phyloP scores from a whole-genome alignment of 2,329 filamentous ascomycete species.

The Stagonosporopsis tanaceti region DNA sequence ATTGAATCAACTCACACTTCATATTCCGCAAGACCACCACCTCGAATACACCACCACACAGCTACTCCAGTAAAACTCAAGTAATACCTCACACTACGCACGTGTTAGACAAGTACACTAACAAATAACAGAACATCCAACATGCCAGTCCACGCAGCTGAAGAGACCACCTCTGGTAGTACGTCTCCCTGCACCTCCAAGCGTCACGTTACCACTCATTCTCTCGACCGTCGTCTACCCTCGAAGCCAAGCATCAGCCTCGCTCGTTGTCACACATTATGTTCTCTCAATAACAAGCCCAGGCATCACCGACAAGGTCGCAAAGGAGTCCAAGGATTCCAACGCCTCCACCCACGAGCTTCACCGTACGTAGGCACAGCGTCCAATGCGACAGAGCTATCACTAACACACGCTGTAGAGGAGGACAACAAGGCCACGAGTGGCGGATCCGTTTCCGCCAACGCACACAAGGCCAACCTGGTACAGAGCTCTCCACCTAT shows the following conservation, averaged over 20 bases:
- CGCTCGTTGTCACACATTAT: too few species aligned
- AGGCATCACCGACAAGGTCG: constrained; percentile 57
- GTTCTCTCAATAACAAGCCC: neutral
- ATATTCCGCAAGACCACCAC: neutral
- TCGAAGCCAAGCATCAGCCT: neutral
- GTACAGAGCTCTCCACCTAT: constrained; percentile 33
- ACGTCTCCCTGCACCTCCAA: constrained; percentile 27
- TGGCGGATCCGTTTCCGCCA: constrained; percentile 43
- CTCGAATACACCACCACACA: neutral
- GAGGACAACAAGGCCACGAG: constrained; percentile 43
- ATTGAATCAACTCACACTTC: constrained; percentile 18
- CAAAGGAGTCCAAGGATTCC: constrained; percentile 54
- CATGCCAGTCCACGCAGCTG: constrained; percentile 54
- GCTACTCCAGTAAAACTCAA: constrained; percentile 19
- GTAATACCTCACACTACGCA: neutral
- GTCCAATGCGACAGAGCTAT: constrained; percentile 10
- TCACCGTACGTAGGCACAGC: constrained; percentile 36
- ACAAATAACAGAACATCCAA: constrained; percentile 21
- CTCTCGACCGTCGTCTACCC: neutral
- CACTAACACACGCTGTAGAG: constrained; percentile 18
- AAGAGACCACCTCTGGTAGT: constrained; percentile 52
- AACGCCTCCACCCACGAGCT: constrained; percentile 48
- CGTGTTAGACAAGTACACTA: constrained; percentile 14
- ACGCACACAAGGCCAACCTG: constrained; percentile 54
- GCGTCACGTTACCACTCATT: neutral